phyloP scores from a whole-genome alignment of 2,329 filamentous ascomycete species.

The Fusarium brachygibbosum region DNA sequence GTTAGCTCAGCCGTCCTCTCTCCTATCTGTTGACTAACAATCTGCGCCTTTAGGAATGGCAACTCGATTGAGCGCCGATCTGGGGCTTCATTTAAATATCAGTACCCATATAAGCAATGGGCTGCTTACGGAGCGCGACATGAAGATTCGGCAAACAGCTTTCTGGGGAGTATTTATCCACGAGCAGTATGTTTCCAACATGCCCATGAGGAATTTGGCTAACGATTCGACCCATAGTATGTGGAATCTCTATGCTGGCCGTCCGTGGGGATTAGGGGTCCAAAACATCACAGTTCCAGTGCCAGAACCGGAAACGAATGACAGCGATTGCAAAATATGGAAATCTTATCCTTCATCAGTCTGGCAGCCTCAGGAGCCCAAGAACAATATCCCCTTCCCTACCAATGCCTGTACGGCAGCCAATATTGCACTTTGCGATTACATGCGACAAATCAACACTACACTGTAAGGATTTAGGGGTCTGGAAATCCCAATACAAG shows the following conservation, averaged over 20 bases:
- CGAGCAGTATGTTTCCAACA: slow-evolving; percentile 15
- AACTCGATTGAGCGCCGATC: slow-evolving; percentile 27
- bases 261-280: slow-evolving; percentile 38
- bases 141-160: slow-evolving; percentile 24
- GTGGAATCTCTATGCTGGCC: slow-evolving; percentile 37
- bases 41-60: no score
- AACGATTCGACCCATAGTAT: no score
- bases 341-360: slow-evolving; percentile 3
- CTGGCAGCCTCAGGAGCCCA: not conserved
- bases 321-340: slow-evolving; percentile 2
- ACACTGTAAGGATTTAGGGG: no score
- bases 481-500: no score
- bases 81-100: slow-evolving; percentile 37
- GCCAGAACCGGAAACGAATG: slow-evolving; percentile 1
- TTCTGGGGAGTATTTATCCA: slow-evolving; percentile 40
- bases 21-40: not conserved
- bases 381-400: slow-evolving; percentile 1
- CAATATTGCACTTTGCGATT: slow-evolving; percentile 27
- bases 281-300: slow-evolving; percentile 32
- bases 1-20: slow-evolving; percentile 3
- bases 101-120: slow-evolving; percentile 11
- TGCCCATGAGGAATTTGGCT: no score
- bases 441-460: slow-evolving; percentile 35
- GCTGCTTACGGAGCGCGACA: slow-evolving; percentile 17
- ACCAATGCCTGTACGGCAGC: slow-evolving; percentile 9